phyloP scores from a whole-genome alignment of 371 early-diverging fungal genomes.

The Fennellomyces sp. region DNA sequence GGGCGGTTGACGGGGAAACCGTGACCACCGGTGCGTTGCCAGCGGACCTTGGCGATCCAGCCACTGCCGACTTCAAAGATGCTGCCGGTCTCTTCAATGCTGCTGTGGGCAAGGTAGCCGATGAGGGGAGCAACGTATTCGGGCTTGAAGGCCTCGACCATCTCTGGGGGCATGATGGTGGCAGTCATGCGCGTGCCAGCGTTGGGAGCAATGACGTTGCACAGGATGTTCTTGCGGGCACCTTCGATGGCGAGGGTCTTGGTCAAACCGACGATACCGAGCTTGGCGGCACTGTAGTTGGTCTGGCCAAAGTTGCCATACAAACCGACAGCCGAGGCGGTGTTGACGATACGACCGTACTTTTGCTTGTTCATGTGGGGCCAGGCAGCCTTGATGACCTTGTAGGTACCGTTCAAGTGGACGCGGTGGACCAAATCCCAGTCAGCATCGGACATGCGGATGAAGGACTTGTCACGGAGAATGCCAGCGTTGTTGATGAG shows the following conservation, averaged over 20 bases:
- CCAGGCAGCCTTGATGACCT: constrained; percentile 97
- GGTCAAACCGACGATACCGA: constrained; percentile 91
- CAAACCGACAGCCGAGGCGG: constrained; percentile 94
- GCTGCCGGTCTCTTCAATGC: constrained; percentile 81
- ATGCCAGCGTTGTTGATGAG: constrained; percentile 98
- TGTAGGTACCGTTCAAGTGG: constrained; percentile 95
- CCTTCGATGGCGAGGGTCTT: constrained; percentile 95
- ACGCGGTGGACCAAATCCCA: constrained; percentile 95
- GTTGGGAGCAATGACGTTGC: constrained; percentile 96
- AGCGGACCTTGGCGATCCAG: constrained; percentile 89
- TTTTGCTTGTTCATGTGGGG: constrained; percentile 93
- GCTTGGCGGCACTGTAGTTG: constrained; percentile 95
- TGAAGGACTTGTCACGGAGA: constrained; percentile 94
- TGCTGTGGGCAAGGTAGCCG: constrained; percentile 88
- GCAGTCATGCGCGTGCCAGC: constrained; percentile 99
- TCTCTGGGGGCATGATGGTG: constrained; percentile 93
- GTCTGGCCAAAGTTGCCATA: constrained; percentile 99
- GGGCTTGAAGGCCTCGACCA: constrained; percentile 95
- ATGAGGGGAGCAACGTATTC: constrained; percentile 96
- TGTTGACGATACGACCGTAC: constrained; percentile 88
- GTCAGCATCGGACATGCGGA: constrained; percentile 93
- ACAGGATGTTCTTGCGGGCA: constrained; percentile 85
- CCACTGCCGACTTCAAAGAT: constrained; percentile 96
- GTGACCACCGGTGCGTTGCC: constrained; percentile 91
- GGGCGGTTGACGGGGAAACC: constrained; percentile 90